Evolutionary conservation across 352 stramenopile species (phyloP), one percentile per base, ranked within the genome.

Genomic region (Globisporangium mamillatum): DNA sequence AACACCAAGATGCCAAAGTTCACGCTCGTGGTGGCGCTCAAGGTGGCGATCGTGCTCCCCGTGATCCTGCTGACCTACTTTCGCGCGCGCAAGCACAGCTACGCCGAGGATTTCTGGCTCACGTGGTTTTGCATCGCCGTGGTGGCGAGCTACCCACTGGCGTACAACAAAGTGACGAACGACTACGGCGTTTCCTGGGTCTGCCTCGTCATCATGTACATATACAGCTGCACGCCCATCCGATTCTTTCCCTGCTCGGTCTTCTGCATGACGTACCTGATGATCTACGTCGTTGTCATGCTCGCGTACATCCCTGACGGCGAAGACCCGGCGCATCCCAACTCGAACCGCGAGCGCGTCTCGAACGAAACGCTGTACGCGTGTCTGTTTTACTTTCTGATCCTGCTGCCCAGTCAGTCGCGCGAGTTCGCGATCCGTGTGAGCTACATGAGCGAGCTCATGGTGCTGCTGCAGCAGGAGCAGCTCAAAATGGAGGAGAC

Each of bases 391-490:
- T 95, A 88, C 70, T 75, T 92, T 44, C 69, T 92, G n/a, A 95
- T 93, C 56, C 57, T 93, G 38, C 63, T 94, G 16, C 82, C 83
- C 7, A 92, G 83, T 60, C 86, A 93, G 59, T 88, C 82, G 14
- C 82, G 88, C 32, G 88, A 95, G 67, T 91, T 92, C 50, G 85
- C 86, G 18, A 92, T 93, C 63, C 85, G 85, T 9, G 81, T 91
- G 53, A 91, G 82, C 65, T 94, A 92, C 67, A 95, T 95, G 82
- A 95, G 86, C 60, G 84, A 95, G 57, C 72, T 92, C 7, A 90
- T 93, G 82, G 85, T 95, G 36, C 66, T 95, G 44, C 68, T 90
- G n/a, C 82, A 93, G 63, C 82, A 93, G 34, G 80, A 90, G 67
- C 85, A 93, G 68, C 78, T 93, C 41, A 88, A 90, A 53, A 86